These are phyloP conservation scores for Citrullus colocynthis DNA, from an alignment of 306 rosid genomes.

Conservation along the genomic window DNA sequence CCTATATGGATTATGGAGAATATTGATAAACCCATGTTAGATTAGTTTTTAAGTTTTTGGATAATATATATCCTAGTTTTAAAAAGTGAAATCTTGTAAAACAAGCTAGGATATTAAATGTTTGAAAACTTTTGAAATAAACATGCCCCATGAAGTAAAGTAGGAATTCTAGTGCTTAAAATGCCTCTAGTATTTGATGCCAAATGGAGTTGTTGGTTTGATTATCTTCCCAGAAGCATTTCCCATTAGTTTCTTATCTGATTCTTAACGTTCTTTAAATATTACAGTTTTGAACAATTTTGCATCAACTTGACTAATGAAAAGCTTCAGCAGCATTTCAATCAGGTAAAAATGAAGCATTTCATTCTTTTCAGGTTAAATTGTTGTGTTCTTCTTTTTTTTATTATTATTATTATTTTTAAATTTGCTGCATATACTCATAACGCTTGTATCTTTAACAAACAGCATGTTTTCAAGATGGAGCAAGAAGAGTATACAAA, in stretches of 20 bases:
- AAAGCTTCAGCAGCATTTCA: slow-evolving; percentile 98
- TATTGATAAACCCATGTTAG: no score
- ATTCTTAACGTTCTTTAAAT: slow-evolving; percentile 12
- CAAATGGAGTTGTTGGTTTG: background rate
- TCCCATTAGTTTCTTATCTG: background rate
- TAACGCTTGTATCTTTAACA: slow-evolving; percentile 4
- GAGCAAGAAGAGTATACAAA: slow-evolving; percentile 99
- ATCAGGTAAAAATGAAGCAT: slow-evolving; percentile 54
- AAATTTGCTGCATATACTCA: background rate
- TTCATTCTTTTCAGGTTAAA: slow-evolving; percentile 6
- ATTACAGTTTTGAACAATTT: slow-evolving; percentile 91
- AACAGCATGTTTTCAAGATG: slow-evolving; percentile 99
- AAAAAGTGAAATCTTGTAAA: no score
- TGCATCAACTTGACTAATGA: slow-evolving; percentile 97
- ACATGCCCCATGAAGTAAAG: background rate
- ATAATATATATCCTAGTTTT: no score
- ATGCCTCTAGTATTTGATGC: background rate
- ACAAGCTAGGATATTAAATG: no score
- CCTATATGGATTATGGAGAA: no score
- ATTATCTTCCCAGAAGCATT: background rate
- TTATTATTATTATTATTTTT: background rate
- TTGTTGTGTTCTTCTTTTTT: slow-evolving; percentile 6
- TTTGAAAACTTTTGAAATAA: no score
- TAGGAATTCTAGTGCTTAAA: background rate
- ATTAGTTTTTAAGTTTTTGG: no score